Percentiles rank a stretch among this genome's conserved stretches.
phyloP scores from a whole-genome alignment of 805 yeast species.

The Metschnikowia shivogae region DNA sequence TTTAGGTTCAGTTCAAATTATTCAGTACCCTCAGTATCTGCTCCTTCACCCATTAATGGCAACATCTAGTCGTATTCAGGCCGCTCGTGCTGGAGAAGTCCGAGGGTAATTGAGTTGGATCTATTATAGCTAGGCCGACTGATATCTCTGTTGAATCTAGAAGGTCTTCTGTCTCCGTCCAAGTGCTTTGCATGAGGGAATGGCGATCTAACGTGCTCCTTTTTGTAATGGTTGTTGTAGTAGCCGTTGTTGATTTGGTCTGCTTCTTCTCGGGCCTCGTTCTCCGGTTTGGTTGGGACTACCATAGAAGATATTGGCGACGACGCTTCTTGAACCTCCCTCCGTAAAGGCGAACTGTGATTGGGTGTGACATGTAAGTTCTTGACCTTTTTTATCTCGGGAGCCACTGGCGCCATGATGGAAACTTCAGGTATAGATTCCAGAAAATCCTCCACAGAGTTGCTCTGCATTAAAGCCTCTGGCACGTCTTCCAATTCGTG shows the following conservation, averaged over 20 bases:
- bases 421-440: background rate
- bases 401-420: background rate
- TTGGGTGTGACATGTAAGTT: slow-evolving; percentile 6
- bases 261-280: slow-evolving; percentile 7
- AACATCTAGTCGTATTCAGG: background rate
- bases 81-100: slow-evolving; percentile 30
- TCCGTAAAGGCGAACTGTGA: slow-evolving; percentile 16
- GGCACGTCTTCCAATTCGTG: slow-evolving; percentile 43
- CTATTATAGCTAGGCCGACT: slow-evolving; percentile 29
- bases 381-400: slow-evolving; percentile 5
- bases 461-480: slow-evolving; percentile 26
- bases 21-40: background rate
- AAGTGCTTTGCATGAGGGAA: slow-evolving; percentile 39
- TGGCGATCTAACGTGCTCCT: slow-evolving; percentile 40
- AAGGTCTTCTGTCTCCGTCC: slow-evolving; percentile 26
- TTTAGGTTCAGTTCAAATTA: slow-evolving; percentile 3
- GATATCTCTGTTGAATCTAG: background rate
- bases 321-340: slow-evolving; percentile 10
- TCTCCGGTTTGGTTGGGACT: background rate
- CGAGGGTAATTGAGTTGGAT: slow-evolving; percentile 39
- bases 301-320: slow-evolving; percentile 2
- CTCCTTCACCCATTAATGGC: no score
- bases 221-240: slow-evolving; percentile 45
- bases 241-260: slow-evolving; percentile 10
- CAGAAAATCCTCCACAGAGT: slow-evolving; percentile 6